Evolutionary conservation across 148 eudicot species (phyloP), one percentile per base, ranked within the genome.

Genomic region (Cornus controversa): DNA sequence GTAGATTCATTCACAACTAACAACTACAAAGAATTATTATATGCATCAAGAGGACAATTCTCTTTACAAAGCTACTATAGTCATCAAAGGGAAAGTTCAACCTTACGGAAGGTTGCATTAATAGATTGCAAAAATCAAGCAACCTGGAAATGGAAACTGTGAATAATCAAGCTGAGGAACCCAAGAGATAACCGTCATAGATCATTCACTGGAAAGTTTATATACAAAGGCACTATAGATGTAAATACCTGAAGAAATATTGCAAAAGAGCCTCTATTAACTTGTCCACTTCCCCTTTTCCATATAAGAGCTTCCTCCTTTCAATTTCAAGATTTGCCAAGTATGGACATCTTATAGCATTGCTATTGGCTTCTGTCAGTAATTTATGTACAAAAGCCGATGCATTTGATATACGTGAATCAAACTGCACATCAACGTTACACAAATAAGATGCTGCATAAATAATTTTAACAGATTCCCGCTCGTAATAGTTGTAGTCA

Each of bases 281-380:
- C 69, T 83, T 89, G 69, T 84, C 92, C 80, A 82, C 83, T 65
- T 91, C 93, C 67, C 96, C 96, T 87, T 78, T 84, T 67, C 93
- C 94, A 77, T 82, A 88, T 72, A 95, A 69, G 80, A 84, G 78
- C 69, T 91, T 95, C 80, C 91, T 87, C 80, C 93, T 91, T 80
- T 91, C 96, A 81, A 95, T 91, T 84, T 95, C 98, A 77, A 95
- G 91, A 80, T 69, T 78, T 73, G 94, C 98, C 89, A 93, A 77
- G 85, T 85, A 84, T 10, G 93, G 97, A 47, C 97, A 87, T 88
- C 98, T 90, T 82, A 84, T 71, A 78, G 88, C 76, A 80, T 86
- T 93, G 83, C 67, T 84, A 75, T 78, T 82, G 28, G 77, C 80
- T 69, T 87, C 89, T 68, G 66, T 70, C 80, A 86, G 78, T 75